Conservation (phyloP, 805 yeast genomes). For the Saccharomycopsis javanensis region DNA sequence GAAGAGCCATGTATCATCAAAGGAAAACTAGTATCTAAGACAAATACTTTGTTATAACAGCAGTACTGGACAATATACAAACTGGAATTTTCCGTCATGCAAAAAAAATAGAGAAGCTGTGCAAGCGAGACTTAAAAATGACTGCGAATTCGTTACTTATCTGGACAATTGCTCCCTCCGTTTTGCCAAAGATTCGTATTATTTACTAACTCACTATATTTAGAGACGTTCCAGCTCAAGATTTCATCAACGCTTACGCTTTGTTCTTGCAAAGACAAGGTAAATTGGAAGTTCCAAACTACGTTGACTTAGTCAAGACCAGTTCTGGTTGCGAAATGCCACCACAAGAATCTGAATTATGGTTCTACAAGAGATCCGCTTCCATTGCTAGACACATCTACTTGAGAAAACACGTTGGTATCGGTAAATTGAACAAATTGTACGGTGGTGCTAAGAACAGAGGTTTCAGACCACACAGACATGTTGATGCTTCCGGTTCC, state of each 20-base stretch:
- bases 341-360: slow-evolving; percentile 98
- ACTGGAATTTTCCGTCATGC: too few species aligned
- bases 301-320: slow-evolving; percentile 99
- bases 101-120: too few species aligned
- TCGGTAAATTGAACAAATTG: slow-evolving; percentile 96
- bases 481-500: slow-evolving; percentile 98
- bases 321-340: slow-evolving; percentile 98
- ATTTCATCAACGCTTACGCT: slow-evolving; percentile 98
- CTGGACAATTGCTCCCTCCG: too few species aligned
- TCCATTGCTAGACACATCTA: slow-evolving; percentile 99
- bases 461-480: slow-evolving; percentile 97
- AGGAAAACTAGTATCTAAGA: too few species aligned
- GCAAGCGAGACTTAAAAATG: too few species aligned
- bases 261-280: slow-evolving; percentile 99
- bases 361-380: slow-evolving; percentile 99
- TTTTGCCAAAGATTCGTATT: slow-evolving; percentile 15
- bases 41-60: too few species aligned
- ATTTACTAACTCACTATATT: slow-evolving; percentile 29
- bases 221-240: slow-evolving; percentile 99
- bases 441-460: slow-evolving; percentile 99
- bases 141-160: too few species aligned
- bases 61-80: too few species aligned
- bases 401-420: slow-evolving; percentile 99
- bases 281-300: slow-evolving; percentile 98
- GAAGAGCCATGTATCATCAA: too few species aligned